Evolutionary conservation across 140 eudicot genomes (phyloP).

Genomic region (Oenanthe javanica): DNA sequence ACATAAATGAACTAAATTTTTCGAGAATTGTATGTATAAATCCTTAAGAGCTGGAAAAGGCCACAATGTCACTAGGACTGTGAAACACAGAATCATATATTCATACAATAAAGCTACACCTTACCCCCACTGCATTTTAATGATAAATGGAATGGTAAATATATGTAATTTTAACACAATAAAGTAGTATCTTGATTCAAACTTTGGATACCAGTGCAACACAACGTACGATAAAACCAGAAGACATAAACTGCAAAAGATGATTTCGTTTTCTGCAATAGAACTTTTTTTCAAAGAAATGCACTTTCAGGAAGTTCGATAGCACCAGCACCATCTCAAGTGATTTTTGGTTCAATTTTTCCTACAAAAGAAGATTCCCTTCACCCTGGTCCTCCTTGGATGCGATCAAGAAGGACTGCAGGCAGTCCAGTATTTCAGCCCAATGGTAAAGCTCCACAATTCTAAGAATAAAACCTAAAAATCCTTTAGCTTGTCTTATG

Average conservation of each 20-base stretch:
- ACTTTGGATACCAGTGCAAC: neutral
- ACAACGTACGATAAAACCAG: no score
- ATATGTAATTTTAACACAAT: no score
- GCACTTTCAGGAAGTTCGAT: constrained; percentile 17
- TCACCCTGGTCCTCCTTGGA: neutral
- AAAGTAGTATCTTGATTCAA: neutral
- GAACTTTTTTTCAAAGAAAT: no score
- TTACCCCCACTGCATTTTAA: no score
- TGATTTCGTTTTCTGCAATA: neutral
- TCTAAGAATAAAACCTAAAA: neutral
- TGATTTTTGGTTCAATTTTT: constrained; percentile 18
- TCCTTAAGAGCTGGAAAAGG: neutral
- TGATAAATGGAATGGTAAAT: no score
- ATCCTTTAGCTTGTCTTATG: constrained; percentile 10
- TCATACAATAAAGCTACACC: neutral
- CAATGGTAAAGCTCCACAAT: constrained; percentile 18
- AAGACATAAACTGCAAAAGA: neutral
- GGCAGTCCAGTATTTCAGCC: constrained; percentile 27
- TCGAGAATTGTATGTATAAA: no score
- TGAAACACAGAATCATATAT: neutral
- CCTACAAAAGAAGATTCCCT: constrained; percentile 25
- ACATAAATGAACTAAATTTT: neutral
- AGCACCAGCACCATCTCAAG: constrained; percentile 22
- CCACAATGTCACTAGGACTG: neutral
- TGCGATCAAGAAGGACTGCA: constrained; percentile 11